These are phyloP conservation scores for Clathrus columnatus DNA, from an alignment of 768 basidiomycete genomes.

Conservation along the genomic window DNA sequence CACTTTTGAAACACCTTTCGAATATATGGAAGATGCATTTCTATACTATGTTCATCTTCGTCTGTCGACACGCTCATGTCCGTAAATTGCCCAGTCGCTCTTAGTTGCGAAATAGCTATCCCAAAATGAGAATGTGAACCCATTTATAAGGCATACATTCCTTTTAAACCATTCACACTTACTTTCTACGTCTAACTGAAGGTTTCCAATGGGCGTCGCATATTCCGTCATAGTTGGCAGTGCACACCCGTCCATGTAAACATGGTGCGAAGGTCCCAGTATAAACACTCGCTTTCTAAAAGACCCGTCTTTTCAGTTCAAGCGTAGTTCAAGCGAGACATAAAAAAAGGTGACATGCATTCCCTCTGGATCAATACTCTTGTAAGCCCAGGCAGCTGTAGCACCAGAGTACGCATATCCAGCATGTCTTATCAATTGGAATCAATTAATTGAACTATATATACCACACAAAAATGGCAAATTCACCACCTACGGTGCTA, in stretches of 20 bases:
- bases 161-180: constrained; percentile 27
- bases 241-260: constrained; percentile 81
- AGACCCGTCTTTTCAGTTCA: neutral
- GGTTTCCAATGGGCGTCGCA: constrained; percentile 74
- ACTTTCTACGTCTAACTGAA: constrained; percentile 78
- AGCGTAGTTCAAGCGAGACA: neutral
- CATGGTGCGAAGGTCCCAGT: constrained; percentile 92
- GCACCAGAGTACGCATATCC: constrained; percentile 93
- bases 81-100: constrained; percentile 58
- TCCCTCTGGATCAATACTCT: constrained; percentile 66
- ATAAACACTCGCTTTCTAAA: constrained; percentile 85
- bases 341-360: constrained; percentile 49
- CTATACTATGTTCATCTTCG: constrained; percentile 93
- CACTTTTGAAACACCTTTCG: constrained; percentile 79
- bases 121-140: constrained; percentile 7
- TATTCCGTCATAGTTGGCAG: constrained; percentile 72
- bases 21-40: constrained; percentile 94
- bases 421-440: constrained; percentile 77
- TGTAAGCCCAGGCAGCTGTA: constrained; percentile 95
- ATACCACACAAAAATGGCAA: neutral
- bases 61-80: constrained; percentile 60
- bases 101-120: constrained; percentile 59
- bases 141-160: neutral
- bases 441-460: too few relatives aligned
- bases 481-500: constrained; percentile 62